phyloP scores from a whole-genome alignment of 2,329 filamentous ascomycete species.

The Hypoxylon sp. region DNA sequence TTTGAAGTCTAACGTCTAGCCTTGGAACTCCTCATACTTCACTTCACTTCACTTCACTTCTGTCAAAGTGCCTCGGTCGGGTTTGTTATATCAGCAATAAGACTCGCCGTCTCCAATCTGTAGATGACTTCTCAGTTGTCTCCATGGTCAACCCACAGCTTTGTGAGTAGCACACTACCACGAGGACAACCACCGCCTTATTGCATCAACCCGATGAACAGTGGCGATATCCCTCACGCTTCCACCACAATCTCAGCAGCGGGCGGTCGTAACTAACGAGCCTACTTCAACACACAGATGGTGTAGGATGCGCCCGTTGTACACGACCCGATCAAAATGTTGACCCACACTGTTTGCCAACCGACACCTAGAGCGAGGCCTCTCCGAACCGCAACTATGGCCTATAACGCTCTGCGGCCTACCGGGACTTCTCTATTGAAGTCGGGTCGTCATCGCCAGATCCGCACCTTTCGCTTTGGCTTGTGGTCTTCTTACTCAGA shows the following conservation, averaged over 20 bases:
- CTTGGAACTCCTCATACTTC: conserved; percentile 27
- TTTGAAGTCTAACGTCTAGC: conserved; percentile 18
- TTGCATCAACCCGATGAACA: conserved; percentile 9
- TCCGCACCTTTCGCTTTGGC: conserved; percentile 65
- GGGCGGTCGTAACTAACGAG: conserved; percentile 11
- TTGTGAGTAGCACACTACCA: conserved; percentile 31
- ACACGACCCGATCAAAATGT: conserved; percentile 51
- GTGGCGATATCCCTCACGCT: conserved; percentile 15
- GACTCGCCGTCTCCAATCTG: conserved; percentile 6
- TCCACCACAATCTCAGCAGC: not conserved
- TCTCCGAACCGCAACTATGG: conserved; percentile 44
- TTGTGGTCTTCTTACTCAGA: conserved; percentile 63
- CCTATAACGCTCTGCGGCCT: conserved; percentile 39
- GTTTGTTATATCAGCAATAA: conserved; percentile 19
- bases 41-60: conserved; percentile 6
- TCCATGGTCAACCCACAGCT: conserved; percentile 30
- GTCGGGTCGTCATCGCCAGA: conserved; percentile 56
- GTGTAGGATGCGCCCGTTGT: conserved; percentile 36
- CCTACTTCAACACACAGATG: conserved; percentile 17
- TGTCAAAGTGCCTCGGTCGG: conserved; percentile 13
- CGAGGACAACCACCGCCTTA: conserved; percentile 2
- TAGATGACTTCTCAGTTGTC: conserved; percentile 29
- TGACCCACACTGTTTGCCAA: conserved; percentile 53
- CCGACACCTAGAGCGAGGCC: conserved; percentile 51
- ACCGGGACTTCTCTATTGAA: conserved; percentile 42